Percentiles rank a stretch among this genome's conserved stretches.
Evolutionary conservation across 2,329 filamentous ascomycete species (phyloP).

Genomic region (Sordariomycetes sp.): DNA sequence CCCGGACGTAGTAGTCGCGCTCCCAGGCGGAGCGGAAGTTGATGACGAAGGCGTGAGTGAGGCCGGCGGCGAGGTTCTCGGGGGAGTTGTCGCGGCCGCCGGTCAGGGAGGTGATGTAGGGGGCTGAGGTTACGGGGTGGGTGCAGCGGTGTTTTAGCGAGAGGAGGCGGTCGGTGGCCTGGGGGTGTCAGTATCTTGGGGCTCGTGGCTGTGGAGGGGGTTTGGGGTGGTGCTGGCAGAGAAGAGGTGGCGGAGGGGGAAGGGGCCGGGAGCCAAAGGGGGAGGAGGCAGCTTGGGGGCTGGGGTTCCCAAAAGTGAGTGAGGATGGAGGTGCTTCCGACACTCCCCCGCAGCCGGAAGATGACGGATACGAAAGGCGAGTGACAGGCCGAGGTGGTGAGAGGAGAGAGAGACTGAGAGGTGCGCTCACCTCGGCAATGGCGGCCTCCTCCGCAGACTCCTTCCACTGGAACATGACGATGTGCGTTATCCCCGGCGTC

Average conservation of each 20-base stretch:
- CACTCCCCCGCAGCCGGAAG: too few species aligned
- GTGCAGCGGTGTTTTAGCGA: background rate
- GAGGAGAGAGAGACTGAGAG: background rate
- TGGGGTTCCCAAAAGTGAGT: too few species aligned
- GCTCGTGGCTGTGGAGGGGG: too few species aligned
- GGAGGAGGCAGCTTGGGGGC: too few species aligned
- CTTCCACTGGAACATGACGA: conserved; percentile 55
- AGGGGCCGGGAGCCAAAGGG: too few species aligned
- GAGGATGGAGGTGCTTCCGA: too few species aligned
- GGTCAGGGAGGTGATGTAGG: conserved; percentile 3
- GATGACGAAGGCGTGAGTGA: conserved; percentile 56
- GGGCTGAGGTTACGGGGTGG: background rate
- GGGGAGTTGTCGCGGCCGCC: conserved; percentile 3
- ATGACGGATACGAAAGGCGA: background rate
- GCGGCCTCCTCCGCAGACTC: conserved; percentile 28
- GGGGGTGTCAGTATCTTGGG: background rate
- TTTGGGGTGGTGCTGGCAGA: too few species aligned
- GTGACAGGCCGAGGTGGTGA: background rate
- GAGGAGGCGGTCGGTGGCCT: background rate
- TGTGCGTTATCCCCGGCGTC: conserved; percentile 27
- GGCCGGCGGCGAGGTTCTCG: conserved; percentile 24
- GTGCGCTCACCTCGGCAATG: conserved; percentile 35
- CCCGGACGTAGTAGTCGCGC: conserved; percentile 52
- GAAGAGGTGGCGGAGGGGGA: too few species aligned
- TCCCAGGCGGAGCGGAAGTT: conserved; percentile 53